Base-by-base conservation (phyloP, 164 flowering plant genomes). In the Houttuynia cordata region DNA sequence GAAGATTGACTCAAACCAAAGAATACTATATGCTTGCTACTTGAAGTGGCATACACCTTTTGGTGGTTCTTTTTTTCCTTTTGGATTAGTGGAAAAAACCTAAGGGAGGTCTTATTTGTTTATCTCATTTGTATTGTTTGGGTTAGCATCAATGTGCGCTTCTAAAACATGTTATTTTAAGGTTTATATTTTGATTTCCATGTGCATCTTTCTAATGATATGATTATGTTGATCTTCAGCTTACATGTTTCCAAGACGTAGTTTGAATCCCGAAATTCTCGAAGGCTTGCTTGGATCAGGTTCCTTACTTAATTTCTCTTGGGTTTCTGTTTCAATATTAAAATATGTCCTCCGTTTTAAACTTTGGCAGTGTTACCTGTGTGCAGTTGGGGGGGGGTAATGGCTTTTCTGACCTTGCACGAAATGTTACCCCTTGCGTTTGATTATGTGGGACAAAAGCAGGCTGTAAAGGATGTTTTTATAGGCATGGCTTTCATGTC, bases 401-500 rank as follows among this genome's bases (percentile, higher is more conserved):
- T 93, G 99, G 97, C 99, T 58, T 93, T 90, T 72, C 83, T 93
- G 19, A 93, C 97, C 3, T 71, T 93, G 77, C 97, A 93, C 75
- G 99, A 90, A 77, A 93, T 93, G 99, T 74, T 93, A 62, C 99
- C 97, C 17, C 70, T 93, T 67, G 97, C 96, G 53, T 88, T 93
- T 76, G 97, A 90, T 71, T 90, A 93, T 76, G 97, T 95, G 1
- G 99, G 97, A 17, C 93, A 80, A 72, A 88, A 93, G 67, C 96
- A 81, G 78, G 95, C 97, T 24, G 91, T 90, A 14, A 93, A 90
- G 74, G 99, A 95, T 51, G 94, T 93, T 42, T 90, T 93, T 73
- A 42, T 84, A 45, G 95, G 99, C 59, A 93, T 93, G 99, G 97
- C 97, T 64, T 88, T 85, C 77, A 93, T 93, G 99, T 93, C 99